Conservation (phyloP, 2,329 filamentous ascomycete genomes). For the Sporothrix variecibatus region DNA sequence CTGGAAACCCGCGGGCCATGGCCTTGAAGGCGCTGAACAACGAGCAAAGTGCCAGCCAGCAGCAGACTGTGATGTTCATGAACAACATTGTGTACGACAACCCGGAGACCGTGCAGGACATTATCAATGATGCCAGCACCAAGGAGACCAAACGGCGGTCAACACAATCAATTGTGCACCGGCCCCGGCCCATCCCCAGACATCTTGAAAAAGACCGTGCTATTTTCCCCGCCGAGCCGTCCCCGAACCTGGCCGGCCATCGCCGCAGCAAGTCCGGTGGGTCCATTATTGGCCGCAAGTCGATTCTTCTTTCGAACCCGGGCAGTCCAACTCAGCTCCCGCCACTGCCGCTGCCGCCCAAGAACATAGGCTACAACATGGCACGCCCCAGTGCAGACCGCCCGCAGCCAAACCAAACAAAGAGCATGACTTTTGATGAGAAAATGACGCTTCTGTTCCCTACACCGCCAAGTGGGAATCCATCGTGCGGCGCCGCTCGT, state of each 20-base stretch:
- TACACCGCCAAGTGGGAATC: constrained; percentile 37
- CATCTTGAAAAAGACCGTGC: constrained; percentile 49
- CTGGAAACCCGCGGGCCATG: constrained; percentile 49
- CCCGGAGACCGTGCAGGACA: constrained; percentile 50
- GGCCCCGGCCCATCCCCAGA: constrained; percentile 58
- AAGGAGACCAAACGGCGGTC: constrained; percentile 32
- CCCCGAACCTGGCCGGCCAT: constrained; percentile 43
- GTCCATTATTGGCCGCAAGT: constrained; percentile 49
- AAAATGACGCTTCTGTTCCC: constrained; percentile 57
- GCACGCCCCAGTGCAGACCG: constrained; percentile 34
- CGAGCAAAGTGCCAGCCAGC: constrained; percentile 37
- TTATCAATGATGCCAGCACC: constrained; percentile 48
- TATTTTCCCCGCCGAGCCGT: constrained; percentile 50
- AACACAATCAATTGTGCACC: constrained; percentile 51
- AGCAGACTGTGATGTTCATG: constrained; percentile 57
- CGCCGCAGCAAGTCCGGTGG: constrained; percentile 54
- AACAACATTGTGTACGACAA: constrained; percentile 60
- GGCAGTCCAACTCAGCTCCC: constrained; percentile 54
- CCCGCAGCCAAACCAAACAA: constrained; percentile 54
- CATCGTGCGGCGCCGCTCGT: constrained; percentile 40
- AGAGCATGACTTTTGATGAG: constrained; percentile 61
- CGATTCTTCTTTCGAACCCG: constrained; percentile 46
- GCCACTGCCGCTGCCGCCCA: constrained; percentile 56
- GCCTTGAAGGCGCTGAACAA: constrained; percentile 37
- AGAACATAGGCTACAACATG: constrained; percentile 38